Percentiles rank a stretch among this genome's conserved stretches.
phyloP scores from a whole-genome alignment of 2,329 filamentous ascomycete genomes.

The Hymenoscyphus fraxineus region DNA sequence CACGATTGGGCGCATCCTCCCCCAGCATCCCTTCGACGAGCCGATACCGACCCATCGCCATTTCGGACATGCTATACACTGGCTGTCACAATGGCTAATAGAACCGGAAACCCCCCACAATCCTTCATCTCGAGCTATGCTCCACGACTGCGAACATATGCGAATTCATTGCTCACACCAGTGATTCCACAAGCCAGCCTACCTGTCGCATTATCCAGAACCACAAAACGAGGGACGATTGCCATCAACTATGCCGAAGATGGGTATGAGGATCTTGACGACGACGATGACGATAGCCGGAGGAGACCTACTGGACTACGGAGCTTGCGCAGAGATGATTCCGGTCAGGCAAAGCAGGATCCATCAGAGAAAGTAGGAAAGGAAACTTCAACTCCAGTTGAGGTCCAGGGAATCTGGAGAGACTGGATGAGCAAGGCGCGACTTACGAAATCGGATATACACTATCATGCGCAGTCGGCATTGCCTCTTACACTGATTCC shows the following conservation, averaged over 20 bases:
- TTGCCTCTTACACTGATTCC: slow-evolving; percentile 89
- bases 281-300: slow-evolving; percentile 69
- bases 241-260: slow-evolving; percentile 98
- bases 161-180: slow-evolving; percentile 85
- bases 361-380: slow-evolving; percentile 76
- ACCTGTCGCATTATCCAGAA: slow-evolving; percentile 67
- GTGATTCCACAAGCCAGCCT: slow-evolving; percentile 68
- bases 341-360: slow-evolving; percentile 58
- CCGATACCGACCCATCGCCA: background rate
- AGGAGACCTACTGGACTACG: slow-evolving; percentile 74
- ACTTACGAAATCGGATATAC: slow-evolving; percentile 52
- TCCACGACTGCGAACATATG: slow-evolving; percentile 82
- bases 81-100: slow-evolving; percentile 28
- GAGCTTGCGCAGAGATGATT: slow-evolving; percentile 75
- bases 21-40: slow-evolving; percentile 18
- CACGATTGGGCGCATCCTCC: slow-evolving; percentile 2
- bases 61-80: slow-evolving; percentile 21
- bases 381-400: slow-evolving; percentile 72
- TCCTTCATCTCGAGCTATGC: slow-evolving; percentile 90
- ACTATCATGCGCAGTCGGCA: slow-evolving; percentile 62
- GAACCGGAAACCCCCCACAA: slow-evolving; percentile 58
- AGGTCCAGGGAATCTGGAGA: slow-evolving; percentile 86
- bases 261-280: slow-evolving; percentile 81
- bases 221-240: slow-evolving; percentile 94
- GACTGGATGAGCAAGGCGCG: slow-evolving; percentile 87